Evolutionary conservation across 139 green algal species (phyloP).

Genomic region (Gonium pectorale): DNA sequence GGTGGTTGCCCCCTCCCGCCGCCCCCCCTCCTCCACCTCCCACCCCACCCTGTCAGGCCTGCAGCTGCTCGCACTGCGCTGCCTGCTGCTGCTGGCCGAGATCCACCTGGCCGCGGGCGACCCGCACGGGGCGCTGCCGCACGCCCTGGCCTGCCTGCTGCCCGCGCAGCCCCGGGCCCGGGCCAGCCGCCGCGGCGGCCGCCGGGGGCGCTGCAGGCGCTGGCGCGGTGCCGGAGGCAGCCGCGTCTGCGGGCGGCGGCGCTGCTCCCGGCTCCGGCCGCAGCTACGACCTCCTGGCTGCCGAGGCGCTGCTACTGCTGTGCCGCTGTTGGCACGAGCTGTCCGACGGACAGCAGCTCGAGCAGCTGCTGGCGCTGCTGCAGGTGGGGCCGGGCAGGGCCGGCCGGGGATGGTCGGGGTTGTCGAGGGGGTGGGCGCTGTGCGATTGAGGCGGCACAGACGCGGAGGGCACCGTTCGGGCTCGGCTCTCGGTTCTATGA

Average conservation of each 20-base stretch:
- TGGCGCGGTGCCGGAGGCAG: background rate
- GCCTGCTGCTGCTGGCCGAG: constrained; percentile 67
- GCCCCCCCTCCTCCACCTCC: background rate
- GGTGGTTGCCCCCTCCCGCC: too few relatives aligned
- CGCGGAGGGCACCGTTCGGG: too few relatives aligned
- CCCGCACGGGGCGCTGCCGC: constrained; percentile 58
- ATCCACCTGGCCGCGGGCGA: constrained; percentile 54
- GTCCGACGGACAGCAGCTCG: constrained; percentile 31
- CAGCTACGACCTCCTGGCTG: constrained; percentile 61
- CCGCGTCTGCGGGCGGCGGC: background rate
- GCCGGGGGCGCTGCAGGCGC: background rate
- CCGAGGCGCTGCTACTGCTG: constrained; percentile 58
- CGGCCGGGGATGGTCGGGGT: too few relatives aligned
- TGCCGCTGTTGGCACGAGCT: constrained; percentile 44
- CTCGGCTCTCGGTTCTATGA: too few relatives aligned
- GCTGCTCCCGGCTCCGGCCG: constrained; percentile 34
- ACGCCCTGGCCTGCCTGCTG: constrained; percentile 57
- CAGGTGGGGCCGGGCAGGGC: background rate
- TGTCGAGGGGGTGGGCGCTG: too few relatives aligned
- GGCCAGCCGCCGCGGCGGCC: background rate
- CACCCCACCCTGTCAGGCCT: too few relatives aligned
- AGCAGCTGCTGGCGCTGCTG: constrained; percentile 52
- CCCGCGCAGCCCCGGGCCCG: constrained; percentile 11
- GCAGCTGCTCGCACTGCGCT: constrained; percentile 48
- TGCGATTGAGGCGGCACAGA: too few relatives aligned